These are phyloP conservation scores for Talaromyces sp. DNA, from an alignment of 2,329 filamentous ascomycete genomes.

Conservation along the genomic window DNA sequence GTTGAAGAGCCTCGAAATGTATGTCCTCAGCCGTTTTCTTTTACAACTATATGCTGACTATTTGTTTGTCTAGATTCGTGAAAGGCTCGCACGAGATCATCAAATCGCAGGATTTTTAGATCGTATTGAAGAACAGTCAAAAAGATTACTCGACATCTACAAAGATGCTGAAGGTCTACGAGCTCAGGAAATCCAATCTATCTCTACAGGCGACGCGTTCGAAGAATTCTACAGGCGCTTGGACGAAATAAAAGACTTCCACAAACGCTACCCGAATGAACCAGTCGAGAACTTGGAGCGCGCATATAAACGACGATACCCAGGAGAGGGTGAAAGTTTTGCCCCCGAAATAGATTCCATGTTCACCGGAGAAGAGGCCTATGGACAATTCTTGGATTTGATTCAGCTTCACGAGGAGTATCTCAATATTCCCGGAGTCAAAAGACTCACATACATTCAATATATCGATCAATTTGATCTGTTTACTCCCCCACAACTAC, in stretches of 20 bases:
- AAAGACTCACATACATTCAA: slow-evolving; percentile 82
- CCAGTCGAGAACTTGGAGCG: slow-evolving; percentile 91
- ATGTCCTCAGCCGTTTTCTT: slow-evolving; percentile 33
- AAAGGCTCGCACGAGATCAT: slow-evolving; percentile 84
- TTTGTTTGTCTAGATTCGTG: slow-evolving; percentile 62
- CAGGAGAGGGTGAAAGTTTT: slow-evolving; percentile 59
- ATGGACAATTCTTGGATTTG: slow-evolving; percentile 87
- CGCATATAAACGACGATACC: slow-evolving; percentile 71
- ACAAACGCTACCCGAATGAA: slow-evolving; percentile 87
- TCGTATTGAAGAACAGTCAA: slow-evolving; percentile 81
- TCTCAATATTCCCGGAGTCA: slow-evolving; percentile 80
- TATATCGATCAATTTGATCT: slow-evolving; percentile 88
- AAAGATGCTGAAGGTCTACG: slow-evolving; percentile 68
- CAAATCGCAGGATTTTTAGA: slow-evolving; percentile 81
- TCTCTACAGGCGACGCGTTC: slow-evolving; percentile 80
- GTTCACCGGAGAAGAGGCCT: slow-evolving; percentile 94
- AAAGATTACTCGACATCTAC: slow-evolving; percentile 76
- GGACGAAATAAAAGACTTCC: slow-evolving; percentile 75
- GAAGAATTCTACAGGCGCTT: slow-evolving; percentile 88
- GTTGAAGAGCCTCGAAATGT: slow-evolving; percentile 84
- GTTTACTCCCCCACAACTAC: slow-evolving; percentile 68
- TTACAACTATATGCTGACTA: slow-evolving; percentile 18
- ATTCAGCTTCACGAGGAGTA: slow-evolving; percentile 80
- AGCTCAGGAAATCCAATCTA: slow-evolving; percentile 73
- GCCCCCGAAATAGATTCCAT: slow-evolving; percentile 74